These are phyloP conservation scores for Teratosphaeriaceae sp. DNA, from an alignment of 2,329 filamentous ascomycete genomes.

Conservation along the genomic window DNA sequence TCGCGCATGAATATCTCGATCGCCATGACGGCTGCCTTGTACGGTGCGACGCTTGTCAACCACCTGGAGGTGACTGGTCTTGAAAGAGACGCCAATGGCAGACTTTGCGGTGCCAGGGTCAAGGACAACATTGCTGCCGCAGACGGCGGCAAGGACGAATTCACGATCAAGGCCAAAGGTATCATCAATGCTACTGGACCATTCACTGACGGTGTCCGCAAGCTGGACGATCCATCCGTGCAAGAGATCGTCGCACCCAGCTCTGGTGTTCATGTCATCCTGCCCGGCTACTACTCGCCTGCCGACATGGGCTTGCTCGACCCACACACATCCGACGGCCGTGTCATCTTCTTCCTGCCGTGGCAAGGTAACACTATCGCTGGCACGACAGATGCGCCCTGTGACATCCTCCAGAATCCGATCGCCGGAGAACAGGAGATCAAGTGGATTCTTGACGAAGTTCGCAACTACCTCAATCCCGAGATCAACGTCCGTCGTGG, in stretches of 20 bases:
- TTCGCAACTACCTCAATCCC: slow-evolving; percentile 72
- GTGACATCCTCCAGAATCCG: slow-evolving; percentile 64
- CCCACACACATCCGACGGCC: slow-evolving; percentile 76
- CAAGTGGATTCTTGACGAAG: slow-evolving; percentile 79
- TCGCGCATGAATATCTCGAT: slow-evolving; percentile 88
- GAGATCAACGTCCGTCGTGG: slow-evolving; percentile 79
- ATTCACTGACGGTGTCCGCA: slow-evolving; percentile 78
- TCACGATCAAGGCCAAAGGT: slow-evolving; percentile 69
- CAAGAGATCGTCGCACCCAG: slow-evolving; percentile 78
- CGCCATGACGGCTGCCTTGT: slow-evolving; percentile 82
- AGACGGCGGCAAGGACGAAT: slow-evolving; percentile 58
- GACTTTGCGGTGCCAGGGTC: slow-evolving; percentile 65
- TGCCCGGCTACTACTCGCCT: slow-evolving; percentile 81
- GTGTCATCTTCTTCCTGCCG: slow-evolving; percentile 88
- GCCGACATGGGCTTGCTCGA: slow-evolving; percentile 84
- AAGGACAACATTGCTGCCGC: slow-evolving; percentile 63
- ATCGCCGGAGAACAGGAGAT: slow-evolving; percentile 77
- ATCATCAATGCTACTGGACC: slow-evolving; percentile 86
- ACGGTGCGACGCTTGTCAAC: slow-evolving; percentile 75
- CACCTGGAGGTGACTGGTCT: slow-evolving; percentile 74
- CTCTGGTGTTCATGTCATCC: slow-evolving; percentile 78
- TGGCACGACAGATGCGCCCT: slow-evolving; percentile 77
- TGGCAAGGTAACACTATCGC: slow-evolving; percentile 93
- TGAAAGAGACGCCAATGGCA: slow-evolving; percentile 66
- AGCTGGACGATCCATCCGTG: slow-evolving; percentile 68